Evolutionary conservation across 257 asterid genomes (phyloP).

Genomic region (Cordia subcordata): DNA sequence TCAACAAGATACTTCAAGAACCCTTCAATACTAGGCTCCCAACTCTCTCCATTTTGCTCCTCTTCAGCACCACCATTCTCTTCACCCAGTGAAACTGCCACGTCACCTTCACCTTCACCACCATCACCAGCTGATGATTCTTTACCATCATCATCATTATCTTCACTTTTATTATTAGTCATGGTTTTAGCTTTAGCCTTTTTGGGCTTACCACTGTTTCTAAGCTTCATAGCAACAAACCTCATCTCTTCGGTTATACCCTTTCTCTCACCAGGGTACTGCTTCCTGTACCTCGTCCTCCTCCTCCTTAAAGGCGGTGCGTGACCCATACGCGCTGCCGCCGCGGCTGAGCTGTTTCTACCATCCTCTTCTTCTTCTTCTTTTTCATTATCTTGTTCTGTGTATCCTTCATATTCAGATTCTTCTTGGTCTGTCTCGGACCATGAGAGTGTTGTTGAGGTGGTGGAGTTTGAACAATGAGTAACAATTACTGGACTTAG

Average conservation of each 20-base stretch:
- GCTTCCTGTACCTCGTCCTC: conserved; percentile 69
- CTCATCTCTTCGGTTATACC: conserved; percentile 96
- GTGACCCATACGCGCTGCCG: conserved; percentile 20
- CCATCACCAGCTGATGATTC: conserved; percentile 5
- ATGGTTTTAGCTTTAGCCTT: conserved; percentile 6
- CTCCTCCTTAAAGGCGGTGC: conserved; percentile 33
- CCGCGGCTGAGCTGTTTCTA: conserved; percentile 20
- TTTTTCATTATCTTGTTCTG: conserved; percentile 20
- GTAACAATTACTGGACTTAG: conserved; percentile 6
- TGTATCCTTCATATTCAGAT: conserved; percentile 31
- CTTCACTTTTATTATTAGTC: neutral
- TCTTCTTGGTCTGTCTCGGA: conserved; percentile 21
- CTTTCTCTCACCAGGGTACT: conserved; percentile 71
- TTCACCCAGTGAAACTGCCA: conserved; percentile 11
- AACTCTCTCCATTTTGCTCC: conserved; percentile 32
- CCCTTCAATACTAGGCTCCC: conserved; percentile 82
- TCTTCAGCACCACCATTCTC: conserved; percentile 13
- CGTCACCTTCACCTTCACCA: conserved; percentile 14
- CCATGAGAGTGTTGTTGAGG: conserved; percentile 25
- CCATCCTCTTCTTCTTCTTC: conserved; percentile 12
- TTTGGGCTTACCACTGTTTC: conserved; percentile 39
- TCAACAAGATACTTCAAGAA: conserved; percentile 82
- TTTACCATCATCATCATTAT: conserved; percentile 1
- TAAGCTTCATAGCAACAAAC: conserved; percentile 82
- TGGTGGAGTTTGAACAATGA: conserved; percentile 25